Conservation (phyloP, 176 grass and related monocot genomes). For the Aegilops umbellulata region DNA sequence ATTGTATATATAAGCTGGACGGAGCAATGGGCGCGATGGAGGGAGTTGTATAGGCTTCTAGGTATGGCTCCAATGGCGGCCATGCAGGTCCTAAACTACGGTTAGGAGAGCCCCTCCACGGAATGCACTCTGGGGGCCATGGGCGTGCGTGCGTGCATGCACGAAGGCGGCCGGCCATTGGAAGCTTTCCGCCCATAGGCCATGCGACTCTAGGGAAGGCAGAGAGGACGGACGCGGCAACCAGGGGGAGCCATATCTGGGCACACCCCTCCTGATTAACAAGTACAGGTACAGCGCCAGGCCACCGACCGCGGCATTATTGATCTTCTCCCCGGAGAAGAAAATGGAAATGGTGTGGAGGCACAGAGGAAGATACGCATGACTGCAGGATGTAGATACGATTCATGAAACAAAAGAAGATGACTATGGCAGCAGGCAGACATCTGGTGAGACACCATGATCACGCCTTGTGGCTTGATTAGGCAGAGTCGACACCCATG, state of each 20-base stretch:
- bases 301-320: background rate
- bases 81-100: too few relatives aligned
- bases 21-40: constrained; percentile 9
- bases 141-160: background rate
- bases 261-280: background rate
- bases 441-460: too few relatives aligned
- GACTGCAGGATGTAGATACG: too few relatives aligned
- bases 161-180: constrained; percentile 31
- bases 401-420: too few relatives aligned
- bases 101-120: background rate
- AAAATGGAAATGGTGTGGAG: background rate
- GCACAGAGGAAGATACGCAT: background rate
- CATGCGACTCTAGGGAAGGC: background rate
- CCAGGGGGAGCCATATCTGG: background rate
- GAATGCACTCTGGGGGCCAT: background rate
- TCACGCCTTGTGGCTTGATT: too few relatives aligned
- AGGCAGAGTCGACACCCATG: too few relatives aligned
- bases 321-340: background rate
- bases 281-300: background rate
- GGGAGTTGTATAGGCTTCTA: background rate
- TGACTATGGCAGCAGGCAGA: too few relatives aligned
- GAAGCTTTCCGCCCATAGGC: constrained; percentile 6
- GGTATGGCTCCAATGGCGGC: constrained; percentile 19
- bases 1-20: background rate
- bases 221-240: background rate